These are phyloP conservation scores for Evernia prunastri DNA, from an alignment of 495 filamentous ascomycete genomes.

Conservation along the genomic window DNA sequence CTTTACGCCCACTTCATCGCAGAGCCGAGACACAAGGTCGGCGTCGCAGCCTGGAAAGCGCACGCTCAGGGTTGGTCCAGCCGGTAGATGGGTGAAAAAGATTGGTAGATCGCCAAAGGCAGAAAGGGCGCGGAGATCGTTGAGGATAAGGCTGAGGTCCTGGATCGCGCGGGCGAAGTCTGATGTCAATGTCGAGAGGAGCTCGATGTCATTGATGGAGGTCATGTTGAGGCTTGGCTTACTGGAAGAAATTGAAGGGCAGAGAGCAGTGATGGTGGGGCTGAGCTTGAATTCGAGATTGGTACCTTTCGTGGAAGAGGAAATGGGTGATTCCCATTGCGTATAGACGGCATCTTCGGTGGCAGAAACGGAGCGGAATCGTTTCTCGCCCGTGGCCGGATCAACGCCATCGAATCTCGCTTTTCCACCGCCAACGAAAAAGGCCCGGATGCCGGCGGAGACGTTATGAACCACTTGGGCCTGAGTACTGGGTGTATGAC, in stretches of 20 bases:
- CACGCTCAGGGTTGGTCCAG: slow-evolving; percentile 53
- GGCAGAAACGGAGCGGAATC: slow-evolving; percentile 61
- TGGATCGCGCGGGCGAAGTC: slow-evolving; percentile 86
- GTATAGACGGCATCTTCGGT: slow-evolving; percentile 50
- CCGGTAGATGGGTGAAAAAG: slow-evolving; percentile 50
- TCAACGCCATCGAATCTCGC: slow-evolving; percentile 72
- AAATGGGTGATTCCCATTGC: slow-evolving; percentile 12
- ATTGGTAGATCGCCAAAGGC: slow-evolving; percentile 78
- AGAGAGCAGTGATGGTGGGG: slow-evolving; percentile 55
- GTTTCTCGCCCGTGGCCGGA: slow-evolving; percentile 62
- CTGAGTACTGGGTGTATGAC: slow-evolving; percentile 73
- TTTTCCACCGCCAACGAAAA: slow-evolving; percentile 81
- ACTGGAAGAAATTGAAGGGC: slow-evolving; percentile 27
- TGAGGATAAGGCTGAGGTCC: slow-evolving; percentile 70
- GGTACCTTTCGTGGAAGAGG: slow-evolving; percentile 57
- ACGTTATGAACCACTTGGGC: slow-evolving; percentile 94
- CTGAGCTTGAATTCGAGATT: slow-evolving; percentile 74
- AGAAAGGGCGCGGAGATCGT: slow-evolving; percentile 72
- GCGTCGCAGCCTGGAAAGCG: slow-evolving; percentile 88
- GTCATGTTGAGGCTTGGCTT: slow-evolving; percentile 31
- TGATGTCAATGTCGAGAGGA: slow-evolving; percentile 74
- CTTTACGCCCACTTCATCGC: slow-evolving; percentile 75
- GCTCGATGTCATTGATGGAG: slow-evolving; percentile 67
- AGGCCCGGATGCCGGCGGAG: slow-evolving; percentile 80
- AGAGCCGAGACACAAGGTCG: slow-evolving; percentile 73